Evolutionary conservation across 2,329 filamentous ascomycete genomes (phyloP), one percentile per base, ranked within the genome.

Genomic region (Fusarium chaquense): DNA sequence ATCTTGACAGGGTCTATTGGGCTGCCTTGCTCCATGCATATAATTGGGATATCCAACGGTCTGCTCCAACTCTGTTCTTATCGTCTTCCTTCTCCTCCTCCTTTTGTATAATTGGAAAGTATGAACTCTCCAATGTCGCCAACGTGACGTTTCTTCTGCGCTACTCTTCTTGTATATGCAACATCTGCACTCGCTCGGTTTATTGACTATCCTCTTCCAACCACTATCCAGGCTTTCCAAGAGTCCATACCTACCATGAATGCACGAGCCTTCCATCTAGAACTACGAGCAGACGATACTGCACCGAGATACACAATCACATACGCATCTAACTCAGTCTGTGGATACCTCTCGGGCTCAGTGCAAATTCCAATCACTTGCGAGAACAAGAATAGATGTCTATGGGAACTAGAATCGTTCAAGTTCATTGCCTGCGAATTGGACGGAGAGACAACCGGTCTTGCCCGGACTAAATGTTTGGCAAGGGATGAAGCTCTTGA

Each of bases 401-500:
- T 52, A 0, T 58, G 45, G 54, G 54, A 58, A 10, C 35, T 52
- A 0, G 46, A 52, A 6, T 28, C 38, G 0, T 58, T 58, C 18
- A 52, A 58, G 13, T 58, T 26, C 13, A 33, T 58, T 2, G 54
- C 45, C 5, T 58, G 54, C 1, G 54, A 58, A 5, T 5, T 58
- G 1, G 49, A 58, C 1, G 28, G 54, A 1, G 35, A 58, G 2
- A 58, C 54, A 4, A 58, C 54, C 1, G 54, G 54, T 2, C 52
- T 50, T 5, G 54, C 54, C 9, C 54, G 35, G 5, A 57, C 44
- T 0, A 57, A 32, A 3, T 57, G 54, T 8, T 2, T 50, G 1
- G 44, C 54, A 3, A 33, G 20, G 1, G 54, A 57, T 6, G 44
- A 57, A 32, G 54, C 54, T 4, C n/a, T 50, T 6, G 35, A 57